Conservation (phyloP, 768 basidiomycete species). For the Hebeloma cylindrosporum region DNA sequence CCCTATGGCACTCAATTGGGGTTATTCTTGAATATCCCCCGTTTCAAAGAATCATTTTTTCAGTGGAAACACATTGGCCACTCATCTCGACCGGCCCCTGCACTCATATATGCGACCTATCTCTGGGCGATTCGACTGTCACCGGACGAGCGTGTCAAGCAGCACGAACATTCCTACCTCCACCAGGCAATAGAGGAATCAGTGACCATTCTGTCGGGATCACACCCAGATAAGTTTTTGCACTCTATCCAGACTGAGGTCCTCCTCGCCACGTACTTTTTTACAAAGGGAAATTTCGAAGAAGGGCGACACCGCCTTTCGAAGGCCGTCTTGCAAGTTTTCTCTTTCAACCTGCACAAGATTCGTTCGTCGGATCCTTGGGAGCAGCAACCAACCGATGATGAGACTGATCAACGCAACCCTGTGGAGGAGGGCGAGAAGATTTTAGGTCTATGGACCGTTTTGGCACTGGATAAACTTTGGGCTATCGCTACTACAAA, state of each 20-base stretch:
- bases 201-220: constrained; percentile 35
- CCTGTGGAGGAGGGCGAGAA: constrained; percentile 37
- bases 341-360: constrained; percentile 39
- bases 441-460: constrained; percentile 39
- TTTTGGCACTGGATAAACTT: constrained; percentile 32
- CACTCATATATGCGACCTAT: constrained; percentile 38
- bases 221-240: constrained; percentile 42
- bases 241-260: constrained; percentile 55
- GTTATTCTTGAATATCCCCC: constrained; percentile 53
- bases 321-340: constrained; percentile 33
- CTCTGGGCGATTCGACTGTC: constrained; percentile 40
- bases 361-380: constrained; percentile 26
- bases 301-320: constrained; percentile 45
- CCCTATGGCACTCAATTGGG: constrained; percentile 51
- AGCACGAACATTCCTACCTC: constrained; percentile 38
- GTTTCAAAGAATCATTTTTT: constrained; percentile 42
- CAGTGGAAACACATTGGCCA: constrained; percentile 31
- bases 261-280: constrained; percentile 56
- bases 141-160: constrained; percentile 24
- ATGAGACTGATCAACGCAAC: constrained; percentile 19
- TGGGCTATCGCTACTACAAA: constrained; percentile 47
- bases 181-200: constrained; percentile 41
- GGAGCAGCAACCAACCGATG: constrained; percentile 2
- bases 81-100: constrained; percentile 37
- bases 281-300: constrained; percentile 46